A percentile compares a stretch with the other conserved stretches of the same genome.
These are phyloP conservation scores for Neofusicoccum cordaticola DNA, from an alignment of 2,329 filamentous ascomycete genomes.

Conservation along the genomic window DNA sequence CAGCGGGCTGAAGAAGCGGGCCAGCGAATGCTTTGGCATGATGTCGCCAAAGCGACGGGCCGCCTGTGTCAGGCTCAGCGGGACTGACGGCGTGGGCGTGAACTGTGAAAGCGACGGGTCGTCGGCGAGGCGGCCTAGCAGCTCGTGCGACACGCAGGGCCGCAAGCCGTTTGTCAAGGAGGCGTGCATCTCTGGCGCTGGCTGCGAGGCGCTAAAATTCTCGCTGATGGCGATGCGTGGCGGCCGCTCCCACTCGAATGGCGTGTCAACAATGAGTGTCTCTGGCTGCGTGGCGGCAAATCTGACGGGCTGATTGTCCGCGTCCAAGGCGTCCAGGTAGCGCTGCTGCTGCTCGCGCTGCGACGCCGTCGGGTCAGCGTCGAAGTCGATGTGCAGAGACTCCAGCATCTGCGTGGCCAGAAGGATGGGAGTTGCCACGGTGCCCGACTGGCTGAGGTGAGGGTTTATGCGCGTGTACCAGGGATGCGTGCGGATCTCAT, in stretches of 20 bases:
- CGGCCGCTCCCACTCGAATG: constrained; percentile 87
- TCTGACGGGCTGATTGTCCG: constrained; percentile 55
- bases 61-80: constrained; percentile 81
- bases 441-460: constrained; percentile 71
- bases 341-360: constrained; percentile 35
- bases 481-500: constrained; percentile 82
- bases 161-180: constrained; percentile 29
- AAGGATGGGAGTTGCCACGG: constrained; percentile 72
- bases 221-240: constrained; percentile 50
- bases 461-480: constrained; percentile 88
- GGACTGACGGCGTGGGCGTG: constrained; percentile 72
- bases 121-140: constrained; percentile 68
- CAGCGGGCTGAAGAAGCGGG: constrained; percentile 86
- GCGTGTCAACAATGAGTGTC: constrained; percentile 67
- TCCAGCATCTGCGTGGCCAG: constrained; percentile 96
- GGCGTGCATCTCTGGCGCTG: constrained; percentile 32
- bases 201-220: constrained; percentile 50
- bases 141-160: constrained; percentile 18
- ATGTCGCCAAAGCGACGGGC: constrained; percentile 89
- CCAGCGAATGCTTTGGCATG: constrained; percentile 79
- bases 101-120: constrained; percentile 86
- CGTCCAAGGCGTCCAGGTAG: constrained; percentile 59
- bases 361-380: constrained; percentile 59
- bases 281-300: constrained; percentile 86
- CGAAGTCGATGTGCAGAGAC: constrained; percentile 84